These are phyloP conservation scores for Backusella tarrabulga DNA, from an alignment of 192 early-diverging fungal species.

Conservation along the genomic window DNA sequence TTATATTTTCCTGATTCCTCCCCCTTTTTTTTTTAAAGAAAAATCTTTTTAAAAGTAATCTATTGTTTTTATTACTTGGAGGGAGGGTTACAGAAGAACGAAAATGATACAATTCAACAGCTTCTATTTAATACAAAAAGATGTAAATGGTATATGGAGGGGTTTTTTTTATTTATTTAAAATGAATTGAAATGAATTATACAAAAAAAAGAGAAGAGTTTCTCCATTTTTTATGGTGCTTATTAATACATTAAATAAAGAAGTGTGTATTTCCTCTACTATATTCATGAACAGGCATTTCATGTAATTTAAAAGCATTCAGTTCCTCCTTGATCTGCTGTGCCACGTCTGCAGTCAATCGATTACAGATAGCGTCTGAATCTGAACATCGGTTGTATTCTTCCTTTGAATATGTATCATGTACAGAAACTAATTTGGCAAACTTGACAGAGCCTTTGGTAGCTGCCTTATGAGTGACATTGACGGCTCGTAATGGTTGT, in stretches of 20 bases:
- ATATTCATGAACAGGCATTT: slow-evolving; percentile 88
- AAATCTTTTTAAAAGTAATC: too few relatives aligned
- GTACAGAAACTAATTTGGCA: slow-evolving; percentile 7
- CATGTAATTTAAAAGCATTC: slow-evolving; percentile 88
- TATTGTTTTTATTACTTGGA: too few relatives aligned
- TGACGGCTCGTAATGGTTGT: neutral
- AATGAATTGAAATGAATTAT: neutral
- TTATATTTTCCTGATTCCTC: too few relatives aligned
- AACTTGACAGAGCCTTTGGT: neutral
- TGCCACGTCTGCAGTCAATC: slow-evolving; percentile 25
- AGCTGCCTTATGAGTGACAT: neutral
- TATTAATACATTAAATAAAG: slow-evolving; percentile 45
- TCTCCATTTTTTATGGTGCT: neutral
- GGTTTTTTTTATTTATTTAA: too few relatives aligned
- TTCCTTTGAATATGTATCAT: slow-evolving; percentile 4
- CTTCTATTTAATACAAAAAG: too few relatives aligned
- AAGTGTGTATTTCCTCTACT: slow-evolving; percentile 70
- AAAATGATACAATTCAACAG: too few relatives aligned
- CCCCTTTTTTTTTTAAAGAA: too few relatives aligned
- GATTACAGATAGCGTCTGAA: slow-evolving; percentile 2
- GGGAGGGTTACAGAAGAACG: too few relatives aligned
- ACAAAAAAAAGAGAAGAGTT: neutral
- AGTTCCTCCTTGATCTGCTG: slow-evolving; percentile 88
- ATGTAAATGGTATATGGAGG: too few relatives aligned
- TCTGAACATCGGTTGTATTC: slow-evolving; percentile 15